Evolutionary conservation across 1,139 yeast species (phyloP), one percentile per base, ranked within the genome.

Genomic region (Trichomonascaceae sp.): DNA sequence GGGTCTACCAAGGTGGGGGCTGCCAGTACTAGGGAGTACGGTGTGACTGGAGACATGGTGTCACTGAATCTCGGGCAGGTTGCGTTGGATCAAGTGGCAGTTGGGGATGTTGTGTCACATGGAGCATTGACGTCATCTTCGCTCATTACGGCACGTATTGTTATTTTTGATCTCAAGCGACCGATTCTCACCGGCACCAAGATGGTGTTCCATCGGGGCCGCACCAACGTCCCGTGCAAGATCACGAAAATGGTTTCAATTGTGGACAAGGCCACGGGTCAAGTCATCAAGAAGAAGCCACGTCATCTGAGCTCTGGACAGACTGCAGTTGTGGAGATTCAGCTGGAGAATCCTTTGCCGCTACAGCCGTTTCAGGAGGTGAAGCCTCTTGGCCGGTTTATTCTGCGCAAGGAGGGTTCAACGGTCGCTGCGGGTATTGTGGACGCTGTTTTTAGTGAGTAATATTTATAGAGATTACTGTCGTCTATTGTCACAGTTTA

Each of bases 371-470:
- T 68, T 46, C 59, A 59, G 9, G 71, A 76, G 31, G 74, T 75
- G 50, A 67, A 67, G 45, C 71, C 71, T 27, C 60, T 89, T 31
- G 94, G 96, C 2, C 68, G 95, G 47, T 64, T 89, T 16, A 89
- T 92, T 5, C 57, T 89, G 30, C 74, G 98, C 50, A 74, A 78
- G 47, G 94, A 82, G 46, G 96, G 97, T 2, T 52, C 64, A 18
- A 84, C 96, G 0, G 69, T 89, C 32, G 97, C 93, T 6, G 95
- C 96, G 0, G 97, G 97, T 18, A 65, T 64, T 2, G 74, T 58
- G n/a, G 59, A 56, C 37, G 33, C 33, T n/a, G 20, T 37, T 20
- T n/a, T 17, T 4, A 8, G 23, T 20, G 11, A 8, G 11, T 17
- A 28, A 5, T 26, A 26, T 26, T n/a, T n/a, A n/a, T n/a, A n/a